These are phyloP conservation scores for Carex cristatella DNA, from an alignment of 176 grass and related monocot genomes.

Conservation along the genomic window DNA sequence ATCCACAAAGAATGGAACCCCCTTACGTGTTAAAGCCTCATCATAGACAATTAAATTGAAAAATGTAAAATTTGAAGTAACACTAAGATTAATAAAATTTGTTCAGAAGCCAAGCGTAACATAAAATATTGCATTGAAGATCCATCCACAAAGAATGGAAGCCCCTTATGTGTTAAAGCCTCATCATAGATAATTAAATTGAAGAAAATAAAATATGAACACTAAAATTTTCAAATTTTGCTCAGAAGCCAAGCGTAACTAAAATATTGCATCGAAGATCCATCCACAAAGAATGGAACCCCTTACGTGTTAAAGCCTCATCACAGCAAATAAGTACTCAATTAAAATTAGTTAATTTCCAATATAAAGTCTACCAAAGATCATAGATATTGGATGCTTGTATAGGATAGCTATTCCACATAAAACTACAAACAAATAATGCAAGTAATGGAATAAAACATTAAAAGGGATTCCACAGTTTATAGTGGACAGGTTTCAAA, in stretches of 20 bases:
- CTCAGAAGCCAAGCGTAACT: slow-evolving; percentile 93
- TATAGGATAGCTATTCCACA: background rate
- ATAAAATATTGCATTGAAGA: slow-evolving; percentile 45
- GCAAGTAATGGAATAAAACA: background rate
- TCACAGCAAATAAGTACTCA: slow-evolving; percentile 30
- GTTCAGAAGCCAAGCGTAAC: slow-evolving; percentile 90
- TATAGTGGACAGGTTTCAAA: background rate
- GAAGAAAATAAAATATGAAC: background rate
- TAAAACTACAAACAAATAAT: background rate
- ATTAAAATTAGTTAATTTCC: background rate
- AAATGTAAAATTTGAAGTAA: background rate
- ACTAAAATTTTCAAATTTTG: background rate
- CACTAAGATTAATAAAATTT: background rate
- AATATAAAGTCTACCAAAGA: background rate
- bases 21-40: slow-evolving; percentile 52
- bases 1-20: slow-evolving; percentile 32
- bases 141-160: slow-evolving; percentile 33
- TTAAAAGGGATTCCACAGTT: background rate
- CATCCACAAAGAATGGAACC: slow-evolving; percentile 33
- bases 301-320: slow-evolving; percentile 69
- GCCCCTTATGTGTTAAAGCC: slow-evolving; percentile 54
- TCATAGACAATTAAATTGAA: background rate
- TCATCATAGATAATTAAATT: background rate
- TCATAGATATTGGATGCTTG: background rate
- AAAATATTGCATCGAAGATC: slow-evolving; percentile 48